Percentiles rank a stretch among this genome's conserved stretches.
These are phyloP conservation scores for Phaeosphaeria sp. DNA, from an alignment of 2,329 filamentous ascomycete genomes.

Conservation along the genomic window DNA sequence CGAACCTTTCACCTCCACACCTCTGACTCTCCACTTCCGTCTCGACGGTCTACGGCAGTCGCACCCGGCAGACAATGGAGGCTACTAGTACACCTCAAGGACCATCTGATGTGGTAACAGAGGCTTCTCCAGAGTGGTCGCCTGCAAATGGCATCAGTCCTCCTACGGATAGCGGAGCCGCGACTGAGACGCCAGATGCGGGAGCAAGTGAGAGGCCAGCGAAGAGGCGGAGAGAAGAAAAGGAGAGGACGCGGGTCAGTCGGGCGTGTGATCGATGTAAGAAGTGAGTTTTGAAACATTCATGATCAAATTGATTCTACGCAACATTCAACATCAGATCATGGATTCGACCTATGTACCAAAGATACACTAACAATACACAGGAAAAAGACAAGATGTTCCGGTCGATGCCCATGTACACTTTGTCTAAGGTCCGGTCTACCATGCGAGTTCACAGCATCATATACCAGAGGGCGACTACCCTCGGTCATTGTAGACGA, in stretches of 20 bases:
- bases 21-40: not conserved
- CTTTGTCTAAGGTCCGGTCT: conserved; percentile 40
- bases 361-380: not conserved
- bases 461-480: conserved; percentile 56
- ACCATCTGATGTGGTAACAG: not conserved
- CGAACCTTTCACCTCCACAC: not conserved
- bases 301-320: not conserved
- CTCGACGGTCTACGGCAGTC: not conserved
- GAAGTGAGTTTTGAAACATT: conserved; percentile 42
- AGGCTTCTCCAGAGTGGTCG: conserved; percentile 8
- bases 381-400: conserved; percentile 48
- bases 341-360: not conserved
- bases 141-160: conserved; percentile 16
- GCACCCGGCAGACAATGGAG: not conserved
- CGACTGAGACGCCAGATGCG: conserved; percentile 21
- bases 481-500: conserved; percentile 50
- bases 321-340: not conserved
- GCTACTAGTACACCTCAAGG: not conserved
- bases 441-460: conserved; percentile 58
- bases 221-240: conserved; percentile 43
- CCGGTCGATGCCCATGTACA: conserved; percentile 44
- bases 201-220: conserved; percentile 29
- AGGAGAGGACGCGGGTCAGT: conserved; percentile 52
- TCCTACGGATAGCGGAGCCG: conserved; percentile 13
- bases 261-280: conserved; percentile 59